phyloP scores from a whole-genome alignment of 352 stramenopile genomes.

The Globisporangium acanthophoron region DNA sequence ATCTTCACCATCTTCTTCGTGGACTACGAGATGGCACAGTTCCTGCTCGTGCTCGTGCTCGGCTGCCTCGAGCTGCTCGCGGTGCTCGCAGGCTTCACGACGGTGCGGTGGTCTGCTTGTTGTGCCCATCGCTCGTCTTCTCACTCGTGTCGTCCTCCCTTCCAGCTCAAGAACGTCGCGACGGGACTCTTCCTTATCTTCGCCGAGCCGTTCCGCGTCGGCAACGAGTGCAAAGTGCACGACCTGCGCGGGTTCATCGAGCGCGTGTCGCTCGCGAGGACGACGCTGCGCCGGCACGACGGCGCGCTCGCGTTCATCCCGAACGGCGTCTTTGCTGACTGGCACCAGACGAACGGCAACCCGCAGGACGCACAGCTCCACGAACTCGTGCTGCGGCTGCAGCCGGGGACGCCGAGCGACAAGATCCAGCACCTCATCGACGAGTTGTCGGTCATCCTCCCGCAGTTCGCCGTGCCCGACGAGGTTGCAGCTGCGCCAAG shows the following conservation, averaged over 20 bases:
- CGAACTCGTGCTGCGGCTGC: conserved; percentile 37
- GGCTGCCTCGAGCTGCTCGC: conserved; percentile 57
- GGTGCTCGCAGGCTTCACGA: conserved; percentile 60
- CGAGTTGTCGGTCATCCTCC: conserved; percentile 26
- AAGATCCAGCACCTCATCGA: conserved; percentile 39
- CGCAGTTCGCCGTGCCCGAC: conserved; percentile 26
- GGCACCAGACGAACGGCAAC: conserved; percentile 59
- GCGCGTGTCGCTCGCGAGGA: conserved; percentile 66
- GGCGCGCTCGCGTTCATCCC: conserved; percentile 71
- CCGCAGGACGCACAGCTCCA: conserved; percentile 45
- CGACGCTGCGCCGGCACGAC: conserved; percentile 57
- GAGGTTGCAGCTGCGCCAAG: background rate
- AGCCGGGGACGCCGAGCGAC: conserved; percentile 32
- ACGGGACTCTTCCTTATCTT: conserved; percentile 83
- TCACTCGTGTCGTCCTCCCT: background rate
- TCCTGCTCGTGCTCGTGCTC: conserved; percentile 64
- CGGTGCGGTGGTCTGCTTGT: conserved; percentile 23
- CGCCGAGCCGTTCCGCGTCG: conserved; percentile 71
- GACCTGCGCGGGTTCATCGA: conserved; percentile 62
- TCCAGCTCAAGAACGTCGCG: conserved; percentile 75
- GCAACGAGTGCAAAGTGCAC: conserved; percentile 53
- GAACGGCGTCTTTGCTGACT: conserved; percentile 76
- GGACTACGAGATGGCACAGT: conserved; percentile 48
- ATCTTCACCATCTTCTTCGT: conserved; percentile 85
- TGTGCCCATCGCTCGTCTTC: background rate